phyloP scores from a whole-genome alignment of 1,284 basidiomycete genomes.

The Pisolithus thermaeus region DNA sequence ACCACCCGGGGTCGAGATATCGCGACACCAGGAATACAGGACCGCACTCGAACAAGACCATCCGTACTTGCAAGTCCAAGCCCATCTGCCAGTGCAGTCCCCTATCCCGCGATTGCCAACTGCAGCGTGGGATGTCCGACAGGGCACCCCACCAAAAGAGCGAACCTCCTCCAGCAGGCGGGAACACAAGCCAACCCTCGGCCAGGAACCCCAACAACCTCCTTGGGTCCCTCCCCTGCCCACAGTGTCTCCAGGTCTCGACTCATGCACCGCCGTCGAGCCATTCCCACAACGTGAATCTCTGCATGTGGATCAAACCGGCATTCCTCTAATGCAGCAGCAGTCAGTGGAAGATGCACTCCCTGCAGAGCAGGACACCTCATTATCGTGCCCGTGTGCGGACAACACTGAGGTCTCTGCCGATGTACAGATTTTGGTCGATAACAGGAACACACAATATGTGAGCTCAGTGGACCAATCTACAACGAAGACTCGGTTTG shows the following conservation, averaged over 20 bases:
- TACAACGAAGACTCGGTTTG: too few species aligned
- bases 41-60: neutral
- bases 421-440: neutral
- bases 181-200: neutral
- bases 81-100: conserved; percentile 5
- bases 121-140: conserved; percentile 8
- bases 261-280: too few species aligned
- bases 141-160: neutral
- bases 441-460: too few species aligned
- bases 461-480: too few species aligned
- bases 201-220: neutral
- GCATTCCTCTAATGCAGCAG: neutral
- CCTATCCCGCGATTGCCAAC: conserved; percentile 5
- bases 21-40: neutral
- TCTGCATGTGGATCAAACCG: neutral
- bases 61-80: conserved; percentile 6
- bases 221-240: neutral
- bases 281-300: neutral
- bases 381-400: neutral
- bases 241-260: too few species aligned
- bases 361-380: neutral
- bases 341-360: neutral
- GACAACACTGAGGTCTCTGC: neutral
- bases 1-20: neutral
- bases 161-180: neutral